Percentiles rank a stretch among this genome's conserved stretches.
Evolutionary conservation across 495 filamentous ascomycete species (phyloP).

Genomic region (Penicillium waksmanii): DNA sequence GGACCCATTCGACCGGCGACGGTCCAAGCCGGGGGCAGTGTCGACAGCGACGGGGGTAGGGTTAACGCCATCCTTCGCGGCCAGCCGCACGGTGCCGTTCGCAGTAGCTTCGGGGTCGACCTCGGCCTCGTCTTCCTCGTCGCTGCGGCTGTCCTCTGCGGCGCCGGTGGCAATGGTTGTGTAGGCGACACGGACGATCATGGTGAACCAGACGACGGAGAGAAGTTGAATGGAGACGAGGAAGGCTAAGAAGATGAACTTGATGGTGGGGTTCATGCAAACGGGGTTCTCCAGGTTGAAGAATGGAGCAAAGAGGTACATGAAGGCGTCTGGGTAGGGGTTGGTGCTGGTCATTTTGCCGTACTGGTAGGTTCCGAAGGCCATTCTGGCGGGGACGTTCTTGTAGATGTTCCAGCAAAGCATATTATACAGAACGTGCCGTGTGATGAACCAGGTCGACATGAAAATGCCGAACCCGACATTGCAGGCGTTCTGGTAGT

Average conservation of each 20-base stretch:
- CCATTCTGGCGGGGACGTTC: slow-evolving; percentile 65
- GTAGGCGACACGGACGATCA: slow-evolving; percentile 81
- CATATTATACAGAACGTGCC: slow-evolving; percentile 77
- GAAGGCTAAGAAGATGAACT: slow-evolving; percentile 73
- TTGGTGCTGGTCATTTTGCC: slow-evolving; percentile 56
- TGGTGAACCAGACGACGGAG: slow-evolving; percentile 84
- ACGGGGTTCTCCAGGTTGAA: slow-evolving; percentile 66
- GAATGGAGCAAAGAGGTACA: slow-evolving; percentile 72
- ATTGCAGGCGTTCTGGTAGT: slow-evolving; percentile 76
- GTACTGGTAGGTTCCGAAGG: slow-evolving; percentile 71
- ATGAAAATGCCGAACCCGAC: slow-evolving; percentile 85
- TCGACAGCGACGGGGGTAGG: slow-evolving; percentile 33
- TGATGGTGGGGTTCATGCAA: slow-evolving; percentile 74
- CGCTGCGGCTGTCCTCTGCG: slow-evolving; percentile 86
- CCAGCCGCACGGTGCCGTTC: slow-evolving; percentile 43
- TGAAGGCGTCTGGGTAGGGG: slow-evolving; percentile 58
- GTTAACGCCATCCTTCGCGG: slow-evolving; percentile 32
- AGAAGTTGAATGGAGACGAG: slow-evolving; percentile 79
- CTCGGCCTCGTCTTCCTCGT: slow-evolving; percentile 76
- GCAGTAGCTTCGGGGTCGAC: slow-evolving; percentile 44
- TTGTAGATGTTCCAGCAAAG: slow-evolving; percentile 81
- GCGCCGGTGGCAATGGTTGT: slow-evolving; percentile 73
- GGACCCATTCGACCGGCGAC: slow-evolving; percentile 48
- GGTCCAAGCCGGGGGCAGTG: slow-evolving; percentile 42
- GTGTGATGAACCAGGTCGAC: slow-evolving; percentile 78